Base-by-base conservation (phyloP, 2,329 filamentous ascomycete genomes). In the Sphaerostilbella broomeana region DNA sequence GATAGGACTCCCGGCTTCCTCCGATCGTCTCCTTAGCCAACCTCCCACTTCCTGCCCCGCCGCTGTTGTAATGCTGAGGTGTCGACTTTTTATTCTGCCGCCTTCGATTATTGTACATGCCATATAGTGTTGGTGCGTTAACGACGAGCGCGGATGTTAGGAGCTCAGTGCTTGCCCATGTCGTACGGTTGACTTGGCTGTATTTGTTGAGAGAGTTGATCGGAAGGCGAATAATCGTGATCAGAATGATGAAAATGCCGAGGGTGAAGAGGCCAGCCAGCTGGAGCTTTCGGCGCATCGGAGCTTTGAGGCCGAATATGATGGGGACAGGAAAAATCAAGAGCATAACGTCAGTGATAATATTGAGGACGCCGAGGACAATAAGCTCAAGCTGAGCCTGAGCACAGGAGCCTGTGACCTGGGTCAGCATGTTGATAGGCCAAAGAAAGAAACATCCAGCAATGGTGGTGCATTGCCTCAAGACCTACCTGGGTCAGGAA, bases 161-260 rank as follows among this genome's bases (percentile, higher is more conserved):
- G n/a, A 65, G 52, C 40, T 67, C 64, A 4, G 55, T 54, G 25
- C 59, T 62, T 5, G 60, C 60, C 57, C 61, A 66, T 1, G 58
- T 60, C 4, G 60, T 60, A 12, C 62, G 55, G 30, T 57, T 60
- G 5, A 57, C 45, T 26, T 63, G 62, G 17, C 52, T 53, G 28
- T 58, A 51, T 30, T 59, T 58, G 21, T 61, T 53, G 13, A 48
- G 44, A n/a, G 53, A 43, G 36, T 62, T 64, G 37, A 64, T 60
- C 2, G 57, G 61, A 2, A 67, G 51, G 5, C 62, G 56, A 15
- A 64, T 53, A n/a, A 62, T 47, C 1, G 63, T 65, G 17, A 65
- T 56, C 17, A 55, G 48, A 31, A 66, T 62, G 40, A 65, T 62
- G 32, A 66, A 60, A 12, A 60, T 50, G 12, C 62, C 62, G 12